These are phyloP conservation scores for Cyberlindnera veronae DNA, from an alignment of 805 yeast species.

Conservation along the genomic window DNA sequence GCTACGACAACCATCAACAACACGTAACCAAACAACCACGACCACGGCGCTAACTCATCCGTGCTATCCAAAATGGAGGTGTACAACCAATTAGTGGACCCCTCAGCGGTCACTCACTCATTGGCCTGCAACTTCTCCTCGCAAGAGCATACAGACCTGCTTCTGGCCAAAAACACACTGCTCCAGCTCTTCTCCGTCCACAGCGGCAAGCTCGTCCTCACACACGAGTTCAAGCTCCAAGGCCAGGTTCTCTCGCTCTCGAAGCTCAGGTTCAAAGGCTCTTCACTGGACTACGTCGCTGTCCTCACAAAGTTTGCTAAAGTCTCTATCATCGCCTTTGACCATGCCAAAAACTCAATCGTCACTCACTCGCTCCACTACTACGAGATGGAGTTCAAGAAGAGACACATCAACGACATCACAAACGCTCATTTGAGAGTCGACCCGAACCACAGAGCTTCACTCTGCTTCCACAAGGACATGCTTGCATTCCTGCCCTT, in stretches of 20 bases:
- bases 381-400: conserved; percentile 68
- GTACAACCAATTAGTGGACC: conserved; percentile 71
- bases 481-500: conserved; percentile 71
- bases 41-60: too few relatives aligned
- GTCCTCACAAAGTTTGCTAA: conserved; percentile 75
- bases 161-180: conserved; percentile 67
- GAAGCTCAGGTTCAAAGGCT: conserved; percentile 46
- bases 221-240: conserved; percentile 65
- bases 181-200: conserved; percentile 35
- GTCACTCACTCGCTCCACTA: conserved; percentile 78
- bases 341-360: conserved; percentile 47
- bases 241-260: conserved; percentile 65
- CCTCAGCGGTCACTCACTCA: conserved; percentile 67
- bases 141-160: conserved; percentile 42
- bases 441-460: conserved; percentile 60
- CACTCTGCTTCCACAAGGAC: conserved; percentile 61
- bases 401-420: conserved; percentile 41
- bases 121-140: conserved; percentile 49
- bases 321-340: conserved; percentile 73
- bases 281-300: conserved; percentile 54
- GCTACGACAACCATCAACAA: too few relatives aligned
- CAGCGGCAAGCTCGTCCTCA: conserved; percentile 33
- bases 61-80: conserved; percentile 77
- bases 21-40: too few relatives aligned
- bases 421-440: conserved; percentile 27